A percentile compares a stretch with the other conserved stretches of the same genome.
phyloP scores from a whole-genome alignment of 1,284 basidiomycete genomes.

The Fomitiporia mediterranea region DNA sequence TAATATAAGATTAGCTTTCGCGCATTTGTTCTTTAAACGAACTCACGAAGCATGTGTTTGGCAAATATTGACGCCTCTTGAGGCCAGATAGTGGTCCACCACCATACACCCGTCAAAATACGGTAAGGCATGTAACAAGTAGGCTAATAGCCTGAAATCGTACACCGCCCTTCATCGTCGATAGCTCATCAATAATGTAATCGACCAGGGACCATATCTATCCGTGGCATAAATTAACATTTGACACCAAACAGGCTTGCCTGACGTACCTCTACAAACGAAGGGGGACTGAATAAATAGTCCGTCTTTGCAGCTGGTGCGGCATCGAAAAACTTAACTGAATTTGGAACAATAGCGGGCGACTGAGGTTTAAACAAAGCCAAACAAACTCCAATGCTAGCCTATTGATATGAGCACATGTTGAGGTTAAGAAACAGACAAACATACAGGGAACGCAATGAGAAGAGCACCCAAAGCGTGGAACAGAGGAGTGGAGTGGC shows the following conservation, averaged over 20 bases:
- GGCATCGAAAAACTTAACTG: slow-evolving; percentile 9
- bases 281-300: slow-evolving; percentile 8
- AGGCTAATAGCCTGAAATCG: not conserved
- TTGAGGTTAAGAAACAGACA: not conserved
- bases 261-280: slow-evolving; percentile 10
- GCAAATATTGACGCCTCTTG: slow-evolving; percentile 23
- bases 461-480: slow-evolving; percentile 15
- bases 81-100: slow-evolving; percentile 28
- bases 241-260: not conserved
- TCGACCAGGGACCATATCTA: slow-evolving; percentile 15
- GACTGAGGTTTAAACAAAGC: slow-evolving; percentile 14
- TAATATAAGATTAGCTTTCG: not conserved
- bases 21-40: not conserved
- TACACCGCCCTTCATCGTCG: slow-evolving; percentile 3
- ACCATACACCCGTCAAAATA: slow-evolving; percentile 26
- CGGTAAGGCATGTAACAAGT: not conserved
- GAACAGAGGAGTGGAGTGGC: slow-evolving; percentile 19
- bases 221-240: not conserved
- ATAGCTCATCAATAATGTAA: not conserved
- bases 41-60: slow-evolving; percentile 7
- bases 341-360: slow-evolving; percentile 15
- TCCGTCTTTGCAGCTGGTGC: not conserved
- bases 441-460: slow-evolving; percentile 4
- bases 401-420: not conserved
- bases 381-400: not conserved